A percentile compares a stretch with the other conserved stretches of the same genome.
Conservation (phyloP, 495 filamentous ascomycete genomes). For the Trichocladium antarcticum region DNA sequence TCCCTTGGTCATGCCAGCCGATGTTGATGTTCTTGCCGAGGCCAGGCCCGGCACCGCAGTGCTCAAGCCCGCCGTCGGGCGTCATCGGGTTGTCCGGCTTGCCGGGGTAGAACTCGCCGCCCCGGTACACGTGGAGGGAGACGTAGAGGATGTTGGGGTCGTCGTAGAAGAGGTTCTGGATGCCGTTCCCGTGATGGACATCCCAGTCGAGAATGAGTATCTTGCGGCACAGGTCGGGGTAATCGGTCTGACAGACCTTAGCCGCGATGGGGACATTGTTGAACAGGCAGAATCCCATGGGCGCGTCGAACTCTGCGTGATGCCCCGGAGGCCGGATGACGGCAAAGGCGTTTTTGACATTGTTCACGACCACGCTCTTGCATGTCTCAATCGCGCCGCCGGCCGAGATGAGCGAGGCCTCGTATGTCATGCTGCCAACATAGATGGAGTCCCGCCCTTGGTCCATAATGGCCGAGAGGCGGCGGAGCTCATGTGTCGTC, state of each 20-base stretch:
- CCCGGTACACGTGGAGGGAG: slow-evolving; percentile 79
- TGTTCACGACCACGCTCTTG: slow-evolving; percentile 63
- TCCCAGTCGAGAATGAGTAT: slow-evolving; percentile 93
- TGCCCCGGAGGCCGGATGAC: slow-evolving; percentile 92
- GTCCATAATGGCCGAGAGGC: slow-evolving; percentile 45
- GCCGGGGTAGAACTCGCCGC: slow-evolving; percentile 78
- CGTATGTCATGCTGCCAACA: slow-evolving; percentile 68
- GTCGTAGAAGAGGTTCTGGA: slow-evolving; percentile 91
- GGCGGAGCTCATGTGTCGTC: slow-evolving; percentile 50
- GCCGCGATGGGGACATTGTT: slow-evolving; percentile 93
- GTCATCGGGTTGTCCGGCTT: slow-evolving; percentile 46
- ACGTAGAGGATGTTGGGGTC: slow-evolving; percentile 95
- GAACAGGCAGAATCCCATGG: slow-evolving; percentile 93
- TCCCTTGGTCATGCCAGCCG: slow-evolving; percentile 80
- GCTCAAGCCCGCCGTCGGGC: slow-evolving; percentile 59
- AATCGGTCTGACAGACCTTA: slow-evolving; percentile 64
- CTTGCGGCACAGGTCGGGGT: slow-evolving; percentile 69
- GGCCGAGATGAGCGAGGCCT: slow-evolving; percentile 71
- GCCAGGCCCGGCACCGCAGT: slow-evolving; percentile 64
- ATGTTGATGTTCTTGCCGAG: slow-evolving; percentile 90
- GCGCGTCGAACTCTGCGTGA: slow-evolving; percentile 71
- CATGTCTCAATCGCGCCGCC: slow-evolving; percentile 94
- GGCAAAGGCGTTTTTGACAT: slow-evolving; percentile 86
- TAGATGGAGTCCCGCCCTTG: slow-evolving; percentile 75
- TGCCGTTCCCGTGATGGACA: slow-evolving; percentile 79